A percentile compares a stretch with the other conserved stretches of the same genome.
Evolutionary conservation across 257 asterid species (phyloP).

Genomic region (Solanum lignicaule): DNA sequence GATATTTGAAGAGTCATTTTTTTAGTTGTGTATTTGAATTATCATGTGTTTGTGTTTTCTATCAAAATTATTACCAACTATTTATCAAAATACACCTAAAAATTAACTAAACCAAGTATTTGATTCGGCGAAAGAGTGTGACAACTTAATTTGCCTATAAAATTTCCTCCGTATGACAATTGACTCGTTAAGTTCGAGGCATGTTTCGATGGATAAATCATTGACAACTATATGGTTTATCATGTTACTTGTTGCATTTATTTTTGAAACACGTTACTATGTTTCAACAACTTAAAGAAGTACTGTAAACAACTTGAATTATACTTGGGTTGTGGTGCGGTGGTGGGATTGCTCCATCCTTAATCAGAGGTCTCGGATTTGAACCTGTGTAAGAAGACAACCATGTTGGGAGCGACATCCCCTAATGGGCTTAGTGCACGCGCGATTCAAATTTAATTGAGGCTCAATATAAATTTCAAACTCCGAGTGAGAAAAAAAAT

Average conservation of each 20-base stretch:
- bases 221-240: not conserved
- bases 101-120: not conserved
- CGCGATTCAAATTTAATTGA: too few species aligned
- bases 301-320: not conserved
- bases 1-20: not conserved
- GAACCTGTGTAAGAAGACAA: too few species aligned
- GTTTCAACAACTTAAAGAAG: not conserved
- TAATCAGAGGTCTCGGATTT: fast-evolving
- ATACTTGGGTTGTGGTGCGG: too few species aligned
- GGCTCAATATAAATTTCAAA: too few species aligned
- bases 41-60: not conserved
- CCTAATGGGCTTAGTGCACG: too few species aligned
- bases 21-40: too few species aligned
- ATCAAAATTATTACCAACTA: too few species aligned
- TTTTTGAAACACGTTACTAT: not conserved
- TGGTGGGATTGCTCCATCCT: too few species aligned
- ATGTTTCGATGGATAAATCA: too few species aligned
- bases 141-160: not conserved
- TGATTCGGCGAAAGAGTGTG: not conserved
- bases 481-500: too few species aligned
- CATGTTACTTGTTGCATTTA: not conserved
- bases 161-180: not conserved
- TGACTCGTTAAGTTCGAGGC: not conserved
- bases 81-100: too few species aligned
- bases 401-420: too few species aligned